These are phyloP conservation scores for Erodium trifolium DNA, from an alignment of 441 rosid genomes.

Conservation along the genomic window DNA sequence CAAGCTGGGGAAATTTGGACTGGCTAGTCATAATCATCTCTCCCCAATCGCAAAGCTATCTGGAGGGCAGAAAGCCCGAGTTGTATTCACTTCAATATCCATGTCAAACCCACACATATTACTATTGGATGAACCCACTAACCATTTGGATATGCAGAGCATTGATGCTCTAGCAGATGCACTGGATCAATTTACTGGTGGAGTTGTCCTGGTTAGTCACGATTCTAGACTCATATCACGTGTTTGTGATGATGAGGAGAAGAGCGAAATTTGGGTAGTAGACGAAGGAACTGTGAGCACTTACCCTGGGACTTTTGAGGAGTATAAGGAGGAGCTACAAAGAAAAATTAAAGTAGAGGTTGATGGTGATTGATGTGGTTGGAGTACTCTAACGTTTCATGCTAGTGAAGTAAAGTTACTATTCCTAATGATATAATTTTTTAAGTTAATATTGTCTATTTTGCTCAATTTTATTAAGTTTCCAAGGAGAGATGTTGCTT, in stretches of 20 bases:
- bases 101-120: slow-evolving; percentile 87
- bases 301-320: slow-evolving; percentile 64
- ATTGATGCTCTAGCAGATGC: slow-evolving; percentile 82
- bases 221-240: slow-evolving; percentile 86
- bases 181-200: slow-evolving; percentile 79
- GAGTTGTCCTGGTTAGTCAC: slow-evolving; percentile 85
- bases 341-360: slow-evolving; percentile 78
- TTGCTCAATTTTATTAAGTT: not conserved
- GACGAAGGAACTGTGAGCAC: slow-evolving; percentile 59
- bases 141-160: slow-evolving; percentile 92
- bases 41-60: slow-evolving; percentile 75
- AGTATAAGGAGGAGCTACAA: slow-evolving; percentile 73
- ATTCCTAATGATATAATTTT: not conserved
- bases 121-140: slow-evolving; percentile 82
- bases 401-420: not conserved
- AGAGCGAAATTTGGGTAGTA: slow-evolving; percentile 79
- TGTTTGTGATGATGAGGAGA: slow-evolving; percentile 70
- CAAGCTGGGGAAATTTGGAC: slow-evolving; percentile 88
- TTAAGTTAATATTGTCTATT: not conserved
- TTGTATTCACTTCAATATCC: slow-evolving; percentile 81
- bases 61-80: slow-evolving; percentile 87
- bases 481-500: not conserved
- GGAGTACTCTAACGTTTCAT: too few species aligned
- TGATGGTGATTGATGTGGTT: slow-evolving; percentile 31
- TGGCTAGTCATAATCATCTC: slow-evolving; percentile 78